Evolutionary conservation across 2,329 filamentous ascomycete species (phyloP).

Genomic region (Microascus cirrosus): DNA sequence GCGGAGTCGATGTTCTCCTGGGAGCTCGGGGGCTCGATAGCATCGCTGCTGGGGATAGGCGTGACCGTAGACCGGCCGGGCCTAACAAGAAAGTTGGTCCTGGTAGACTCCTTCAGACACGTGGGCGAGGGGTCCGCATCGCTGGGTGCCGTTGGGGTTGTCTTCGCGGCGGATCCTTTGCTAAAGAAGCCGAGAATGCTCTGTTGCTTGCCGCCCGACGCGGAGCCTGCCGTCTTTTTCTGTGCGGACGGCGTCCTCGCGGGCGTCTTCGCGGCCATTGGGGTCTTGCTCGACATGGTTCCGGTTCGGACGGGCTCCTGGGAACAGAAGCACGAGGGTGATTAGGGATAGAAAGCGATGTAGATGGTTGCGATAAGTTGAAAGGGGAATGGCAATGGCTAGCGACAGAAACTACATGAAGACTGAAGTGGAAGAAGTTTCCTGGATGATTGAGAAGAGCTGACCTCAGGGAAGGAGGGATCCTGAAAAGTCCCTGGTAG

Average conservation of each 20-base stretch:
- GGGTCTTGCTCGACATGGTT: constrained; percentile 3
- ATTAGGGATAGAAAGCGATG: neutral
- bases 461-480: neutral
- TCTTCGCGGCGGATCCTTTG: constrained; percentile 16
- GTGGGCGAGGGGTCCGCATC: constrained; percentile 21
- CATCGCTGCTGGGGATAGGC: constrained; percentile 73
- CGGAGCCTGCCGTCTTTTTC: constrained; percentile 10
- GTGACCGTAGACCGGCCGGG: constrained; percentile 47
- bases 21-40: constrained; percentile 53
- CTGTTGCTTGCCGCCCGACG: constrained; percentile 22
- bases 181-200: constrained; percentile 33
- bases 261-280: constrained; percentile 8
- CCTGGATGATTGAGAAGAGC: neutral
- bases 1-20: constrained; percentile 48
- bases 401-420: neutral
- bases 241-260: constrained; percentile 23
- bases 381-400: neutral
- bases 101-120: constrained; percentile 28
- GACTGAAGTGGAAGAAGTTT: neutral
- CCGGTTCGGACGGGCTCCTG: neutral
- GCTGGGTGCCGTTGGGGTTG: constrained; percentile 18
- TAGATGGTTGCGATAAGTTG: neutral
- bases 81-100: constrained; percentile 25
- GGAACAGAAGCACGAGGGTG: neutral
- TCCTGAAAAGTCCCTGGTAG: neutral